These are phyloP conservation scores for Pyrus hybrid DNA, from an alignment of 331 rosid species.

Conservation along the genomic window DNA sequence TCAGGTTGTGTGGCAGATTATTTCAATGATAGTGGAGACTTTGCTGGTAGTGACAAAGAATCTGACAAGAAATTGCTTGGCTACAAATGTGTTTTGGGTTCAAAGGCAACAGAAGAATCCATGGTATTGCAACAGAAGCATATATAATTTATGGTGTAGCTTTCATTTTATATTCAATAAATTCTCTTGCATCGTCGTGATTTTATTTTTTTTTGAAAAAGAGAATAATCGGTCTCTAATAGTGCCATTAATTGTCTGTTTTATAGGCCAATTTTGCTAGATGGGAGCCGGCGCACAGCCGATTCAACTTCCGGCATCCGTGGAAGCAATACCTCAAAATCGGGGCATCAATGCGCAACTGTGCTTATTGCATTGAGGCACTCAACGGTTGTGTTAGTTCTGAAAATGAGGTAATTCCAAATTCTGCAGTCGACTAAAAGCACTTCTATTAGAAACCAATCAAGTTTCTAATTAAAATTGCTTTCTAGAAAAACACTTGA, in stretches of 20 bases:
- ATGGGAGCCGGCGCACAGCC: conserved; percentile 88
- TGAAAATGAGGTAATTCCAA: conserved; percentile 41
- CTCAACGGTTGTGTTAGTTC: conserved; percentile 61
- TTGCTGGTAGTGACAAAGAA: conserved; percentile 12
- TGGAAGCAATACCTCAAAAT: conserved; percentile 75
- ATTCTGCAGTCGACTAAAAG: too few species aligned
- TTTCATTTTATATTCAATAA: too few species aligned
- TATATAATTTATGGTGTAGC: too few species aligned
- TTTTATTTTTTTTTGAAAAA: too few species aligned
- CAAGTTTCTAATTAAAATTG: too few species aligned
- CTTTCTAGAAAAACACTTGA: too few species aligned
- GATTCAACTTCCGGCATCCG: conserved; percentile 72
- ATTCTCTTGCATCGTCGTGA: not conserved
- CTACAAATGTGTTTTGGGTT: conserved; percentile 50
- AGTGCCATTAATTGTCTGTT: not conserved
- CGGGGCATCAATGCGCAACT: conserved; percentile 61
- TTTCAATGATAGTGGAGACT: conserved; percentile 19
- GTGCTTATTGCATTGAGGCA: conserved; percentile 75
- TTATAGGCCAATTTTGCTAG: conserved; percentile 71
- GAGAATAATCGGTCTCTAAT: not conserved
- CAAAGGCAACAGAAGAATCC: conserved; percentile 65
- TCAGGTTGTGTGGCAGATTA: conserved; percentile 57
- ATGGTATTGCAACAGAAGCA: conserved; percentile 37
- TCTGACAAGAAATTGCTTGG: conserved; percentile 21
- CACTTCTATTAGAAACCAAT: too few species aligned